Evolutionary conservation across 306 rosid species (phyloP).

Genomic region (Dalbergia oliveri): DNA sequence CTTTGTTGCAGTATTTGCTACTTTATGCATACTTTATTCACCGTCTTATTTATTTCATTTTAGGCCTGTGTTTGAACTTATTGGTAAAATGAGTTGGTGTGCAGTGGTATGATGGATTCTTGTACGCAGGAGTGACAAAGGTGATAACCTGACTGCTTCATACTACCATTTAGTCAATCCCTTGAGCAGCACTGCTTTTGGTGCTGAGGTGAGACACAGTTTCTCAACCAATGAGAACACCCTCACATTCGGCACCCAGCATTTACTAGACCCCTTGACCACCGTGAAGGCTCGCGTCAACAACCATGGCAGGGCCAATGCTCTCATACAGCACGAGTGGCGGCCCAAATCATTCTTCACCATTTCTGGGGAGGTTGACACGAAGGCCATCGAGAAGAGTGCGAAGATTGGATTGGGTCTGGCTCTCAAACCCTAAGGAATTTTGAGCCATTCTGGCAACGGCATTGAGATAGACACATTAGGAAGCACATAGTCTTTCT

Average conservation of each 20-base stretch:
- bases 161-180: conserved; percentile 78
- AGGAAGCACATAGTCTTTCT: conserved; percentile 51
- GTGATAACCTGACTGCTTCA: conserved; percentile 77
- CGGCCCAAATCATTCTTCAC: conserved; percentile 90
- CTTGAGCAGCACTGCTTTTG: conserved; percentile 76
- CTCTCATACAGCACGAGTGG: conserved; percentile 96
- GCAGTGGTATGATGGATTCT: conserved; percentile 22
- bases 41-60: not conserved
- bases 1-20: not conserved
- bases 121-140: conserved; percentile 77
- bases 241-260: conserved; percentile 80
- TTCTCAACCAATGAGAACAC: conserved; percentile 79
- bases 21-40: not conserved
- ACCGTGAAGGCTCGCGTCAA: conserved; percentile 73
- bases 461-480: conserved; percentile 52
- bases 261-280: conserved; percentile 81
- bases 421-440: conserved; percentile 84
- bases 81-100: conserved; percentile 13
- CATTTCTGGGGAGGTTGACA: conserved; percentile 92
- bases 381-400: conserved; percentile 85
- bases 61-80: not conserved
- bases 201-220: conserved; percentile 81
- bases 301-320: conserved; percentile 76
- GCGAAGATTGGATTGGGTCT: conserved; percentile 86
- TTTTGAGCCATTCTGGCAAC: conserved; percentile 40